Evolutionary conservation across 2,329 filamentous ascomycete species (phyloP), one percentile per base, ranked within the genome.

Genomic region (Rhinocladiella mackenziei): DNA sequence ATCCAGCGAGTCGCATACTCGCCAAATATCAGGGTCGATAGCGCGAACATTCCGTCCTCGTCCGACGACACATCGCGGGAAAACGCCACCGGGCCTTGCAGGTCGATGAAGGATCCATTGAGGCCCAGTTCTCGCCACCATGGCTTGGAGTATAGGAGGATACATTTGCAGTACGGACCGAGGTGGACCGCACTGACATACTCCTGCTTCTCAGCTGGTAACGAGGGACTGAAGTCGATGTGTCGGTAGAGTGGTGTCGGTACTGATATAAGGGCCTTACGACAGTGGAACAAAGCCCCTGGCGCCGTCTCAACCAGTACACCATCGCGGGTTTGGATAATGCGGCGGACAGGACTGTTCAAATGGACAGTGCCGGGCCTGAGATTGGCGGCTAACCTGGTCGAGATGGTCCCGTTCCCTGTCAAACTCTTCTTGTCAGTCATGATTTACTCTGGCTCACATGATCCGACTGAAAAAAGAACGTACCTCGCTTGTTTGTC

Each of bases 141-240:
- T 73, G 77, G 56, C 66, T 73, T 0, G 70, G 66, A 2, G 55
- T 44, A 75, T 4, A 60, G 49, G 20, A 70, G 54, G 41, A 78
- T 74, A 3, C 66, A 67, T 56, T 79, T 78, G 39, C 65, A 68
- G 51, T 75, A 74, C 47, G 70, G 69, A 2, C 74, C 73, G 20
- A 69, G 65, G 0, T 47, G 56, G 9, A 62, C 63, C 0, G 65
- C 60, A 1, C 64, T 48, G 4, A 60, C 48, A 25, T 68, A 56
- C 0, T 59, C 54, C 13, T 57, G 52, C 50, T 74, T 75, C 1
- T 51, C 48, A 0, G 50, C 22, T 0, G 71, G 70, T 0, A 80
- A 63, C 0, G 62, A 43, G 0, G 77, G 76, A 0, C 56, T 35
- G 57, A 79, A 78, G 0, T 28, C 37, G 18, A 80, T 71, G 5